Evolutionary conservation across 768 basidiomycete genomes (phyloP), one percentile per base, ranked within the genome.

Genomic region (Fomitopsis pulvina): DNA sequence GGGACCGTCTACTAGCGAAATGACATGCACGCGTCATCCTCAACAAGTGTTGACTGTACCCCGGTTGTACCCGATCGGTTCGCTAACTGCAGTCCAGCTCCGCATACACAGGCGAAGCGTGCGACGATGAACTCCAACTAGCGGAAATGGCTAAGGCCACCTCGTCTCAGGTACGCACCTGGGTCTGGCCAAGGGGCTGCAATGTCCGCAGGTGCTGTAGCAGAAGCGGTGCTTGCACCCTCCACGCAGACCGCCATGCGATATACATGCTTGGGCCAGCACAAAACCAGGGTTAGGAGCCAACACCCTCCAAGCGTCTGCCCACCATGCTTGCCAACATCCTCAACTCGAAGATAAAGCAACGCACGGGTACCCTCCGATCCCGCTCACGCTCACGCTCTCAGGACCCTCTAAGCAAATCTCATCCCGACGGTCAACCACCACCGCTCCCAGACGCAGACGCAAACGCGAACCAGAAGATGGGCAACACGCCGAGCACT

Each of bases 401-500:
- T 6, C 12, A 44, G 18, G 32, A 34, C 32, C 40, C 10, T 9
- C 45, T 29, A 21, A 26, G 27, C 30, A n/a, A n/a, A 11, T 7
- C 29, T 6, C 25, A 3, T 22, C 45, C 29, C 20, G 6, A 21
- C 30, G 24, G 20, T 21, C 34, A 25, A 28, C 47, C 26, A n/a
- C 34, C 37, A 5, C 47, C 6, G 9, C 38, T 9, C 18, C n/a
- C 10, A 39, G 6, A 39, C 28, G 21, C 41, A 21, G 20, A 41
- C 41, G 41, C 41, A 41, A n/a, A 9, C 24, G 7, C 41, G 3
- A 6, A 21, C 29, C 18, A 12, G 2, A 46, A 25, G 18, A 50
- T 50, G 49, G 49, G 49, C 7, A 50, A 50, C 49, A 29, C 41
- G 2, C 49, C 41, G 18, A 50, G 49, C 30, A 20, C 49, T 8